A percentile compares a stretch with the other conserved stretches of the same genome.
phyloP scores from a whole-genome alignment of 495 filamentous ascomycete species.

The Delitschia confertaspora region DNA sequence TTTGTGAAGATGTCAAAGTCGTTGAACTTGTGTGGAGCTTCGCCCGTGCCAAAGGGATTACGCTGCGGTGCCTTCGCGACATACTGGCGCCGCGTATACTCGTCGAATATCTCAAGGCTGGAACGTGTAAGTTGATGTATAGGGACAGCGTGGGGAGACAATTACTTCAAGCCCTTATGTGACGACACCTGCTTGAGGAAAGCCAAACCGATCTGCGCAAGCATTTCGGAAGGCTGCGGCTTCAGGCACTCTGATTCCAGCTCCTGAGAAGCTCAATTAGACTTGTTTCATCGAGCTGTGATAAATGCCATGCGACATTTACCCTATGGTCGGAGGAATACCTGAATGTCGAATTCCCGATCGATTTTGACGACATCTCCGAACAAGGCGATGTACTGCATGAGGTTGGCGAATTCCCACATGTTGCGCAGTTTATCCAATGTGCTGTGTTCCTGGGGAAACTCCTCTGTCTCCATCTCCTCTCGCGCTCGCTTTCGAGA shows the following conservation, averaged over 20 bases:
- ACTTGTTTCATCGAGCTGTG: not conserved
- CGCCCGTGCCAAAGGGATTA: conserved; percentile 82
- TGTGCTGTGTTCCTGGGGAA: conserved; percentile 43
- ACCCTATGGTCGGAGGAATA: conserved; percentile 40
- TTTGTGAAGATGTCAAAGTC: conserved; percentile 80
- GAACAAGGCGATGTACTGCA: conserved; percentile 87
- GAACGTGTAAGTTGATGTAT: conserved; percentile 2
- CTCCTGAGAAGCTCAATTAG: conserved; percentile 53
- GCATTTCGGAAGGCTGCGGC: conserved; percentile 56
- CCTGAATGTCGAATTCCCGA: conserved; percentile 76
- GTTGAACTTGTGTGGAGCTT: conserved; percentile 59
- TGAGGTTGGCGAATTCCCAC: conserved; percentile 93
- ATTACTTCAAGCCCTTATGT: conserved; percentile 82
- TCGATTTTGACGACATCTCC: conserved; percentile 80
- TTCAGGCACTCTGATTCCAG: conserved; percentile 82
- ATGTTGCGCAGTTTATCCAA: conserved; percentile 69
- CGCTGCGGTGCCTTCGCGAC: conserved; percentile 65
- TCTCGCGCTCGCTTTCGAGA: conserved; percentile 62
- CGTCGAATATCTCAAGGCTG: conserved; percentile 83
- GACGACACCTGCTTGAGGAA: conserved; percentile 90
- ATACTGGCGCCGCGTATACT: conserved; percentile 88
- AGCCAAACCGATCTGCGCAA: conserved; percentile 76
- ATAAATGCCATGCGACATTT: no score
- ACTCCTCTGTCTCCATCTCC: conserved; percentile 48
- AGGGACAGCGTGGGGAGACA: conserved; percentile 15